Percentiles rank a stretch among this genome's conserved stretches.
These are phyloP conservation scores for Psilocybe subaeruginosa DNA, from an alignment of 768 basidiomycete species.

Conservation along the genomic window DNA sequence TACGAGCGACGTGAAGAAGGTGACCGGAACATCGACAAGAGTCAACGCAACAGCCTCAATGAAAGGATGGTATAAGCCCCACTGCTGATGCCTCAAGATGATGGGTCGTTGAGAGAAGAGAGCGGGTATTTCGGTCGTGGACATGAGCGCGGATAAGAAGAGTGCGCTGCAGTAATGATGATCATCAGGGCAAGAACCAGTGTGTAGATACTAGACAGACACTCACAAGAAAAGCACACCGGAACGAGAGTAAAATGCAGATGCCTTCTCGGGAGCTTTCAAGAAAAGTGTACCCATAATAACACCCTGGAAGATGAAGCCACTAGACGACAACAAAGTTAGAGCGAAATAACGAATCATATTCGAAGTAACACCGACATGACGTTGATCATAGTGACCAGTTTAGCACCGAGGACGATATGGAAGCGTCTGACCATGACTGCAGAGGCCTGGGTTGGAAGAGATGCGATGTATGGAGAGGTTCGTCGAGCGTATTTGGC, in stretches of 20 bases:
- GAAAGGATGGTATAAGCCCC: conserved; percentile 56
- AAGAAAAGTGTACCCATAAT: conserved; percentile 72
- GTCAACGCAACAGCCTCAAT: conserved; percentile 54
- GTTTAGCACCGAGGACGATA: conserved; percentile 38
- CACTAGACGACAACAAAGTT: conserved; percentile 30
- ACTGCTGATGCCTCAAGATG: conserved; percentile 57
- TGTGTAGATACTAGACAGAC: too few relatives aligned
- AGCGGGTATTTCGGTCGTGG: conserved; percentile 69
- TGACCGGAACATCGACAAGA: conserved; percentile 63
- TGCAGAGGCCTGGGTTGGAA: neutral
- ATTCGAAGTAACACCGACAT: neutral
- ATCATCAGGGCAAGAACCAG: neutral
- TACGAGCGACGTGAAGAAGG: conserved; percentile 41
- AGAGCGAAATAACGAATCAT: neutral
- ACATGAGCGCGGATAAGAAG: conserved; percentile 60
- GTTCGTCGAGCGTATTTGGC: neutral
- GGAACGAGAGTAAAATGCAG: conserved; percentile 72
- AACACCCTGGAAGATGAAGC: conserved; percentile 52
- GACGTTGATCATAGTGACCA: conserved; percentile 30
- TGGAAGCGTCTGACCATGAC: conserved; percentile 27
- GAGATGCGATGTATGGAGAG: conserved; percentile 4
- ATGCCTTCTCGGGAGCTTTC: conserved; percentile 53
- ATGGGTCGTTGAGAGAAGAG: conserved; percentile 65
- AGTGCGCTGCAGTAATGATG: conserved; percentile 43
- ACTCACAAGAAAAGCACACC: conserved; percentile 80